These are phyloP conservation scores for Pichia deserticola DNA, from an alignment of 805 yeast genomes.

Conservation along the genomic window DNA sequence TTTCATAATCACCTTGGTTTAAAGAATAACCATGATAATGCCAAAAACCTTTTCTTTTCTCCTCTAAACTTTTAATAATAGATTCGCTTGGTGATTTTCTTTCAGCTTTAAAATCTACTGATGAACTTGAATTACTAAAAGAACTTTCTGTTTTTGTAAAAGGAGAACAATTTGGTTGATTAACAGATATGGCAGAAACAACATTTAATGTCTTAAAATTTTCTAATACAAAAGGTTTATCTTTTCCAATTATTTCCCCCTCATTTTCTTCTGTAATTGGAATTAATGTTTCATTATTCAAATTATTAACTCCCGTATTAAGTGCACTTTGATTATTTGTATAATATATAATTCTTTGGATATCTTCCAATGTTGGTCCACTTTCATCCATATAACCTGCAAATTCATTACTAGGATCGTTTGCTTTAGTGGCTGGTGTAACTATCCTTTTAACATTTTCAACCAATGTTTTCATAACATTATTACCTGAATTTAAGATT, in stretches of 20 bases:
- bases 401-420: no score
- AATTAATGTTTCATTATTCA: neutral
- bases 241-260: neutral
- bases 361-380: neutral
- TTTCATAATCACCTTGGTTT: no score
- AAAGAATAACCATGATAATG: neutral
- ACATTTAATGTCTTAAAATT: neutral
- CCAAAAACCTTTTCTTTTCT: slow-evolving; percentile 3
- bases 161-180: neutral
- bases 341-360: neutral
- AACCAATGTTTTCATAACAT: no score
- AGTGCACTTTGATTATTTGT: neutral
- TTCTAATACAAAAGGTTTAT: neutral
- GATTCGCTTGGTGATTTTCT: neutral
- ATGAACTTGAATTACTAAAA: neutral
- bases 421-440: no score
- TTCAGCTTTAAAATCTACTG: no score
- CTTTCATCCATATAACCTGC: neutral
- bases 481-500: no score
- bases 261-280: neutral
- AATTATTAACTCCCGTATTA: neutral
- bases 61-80: neutral
- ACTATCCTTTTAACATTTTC: no score
- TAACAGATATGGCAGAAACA: neutral
- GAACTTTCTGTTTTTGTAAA: neutral